phyloP scores from a whole-genome alignment of 2,329 filamentous ascomycete species.

The Shiraia sp. region DNA sequence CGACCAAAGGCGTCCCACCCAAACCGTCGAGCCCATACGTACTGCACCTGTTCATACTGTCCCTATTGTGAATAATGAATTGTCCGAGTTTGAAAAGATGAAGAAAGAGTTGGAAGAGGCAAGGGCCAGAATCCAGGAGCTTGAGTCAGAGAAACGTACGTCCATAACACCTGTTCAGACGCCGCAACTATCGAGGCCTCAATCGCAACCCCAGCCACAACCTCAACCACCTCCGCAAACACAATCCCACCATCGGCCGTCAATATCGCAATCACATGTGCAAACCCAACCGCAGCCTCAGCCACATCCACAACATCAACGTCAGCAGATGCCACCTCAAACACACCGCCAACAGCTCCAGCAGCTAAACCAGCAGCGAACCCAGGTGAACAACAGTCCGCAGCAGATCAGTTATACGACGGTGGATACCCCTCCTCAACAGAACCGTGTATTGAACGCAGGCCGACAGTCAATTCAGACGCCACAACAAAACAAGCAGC shows the following conservation, averaged over 20 bases:
- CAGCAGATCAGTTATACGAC: slow-evolving; percentile 24
- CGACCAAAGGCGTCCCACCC: slow-evolving; percentile 19
- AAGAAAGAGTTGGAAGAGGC: slow-evolving; percentile 42
- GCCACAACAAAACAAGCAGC: slow-evolving; percentile 9
- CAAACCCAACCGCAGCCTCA: slow-evolving; percentile 16
- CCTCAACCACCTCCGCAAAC: slow-evolving; percentile 11
- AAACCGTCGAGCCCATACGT: slow-evolving; percentile 15
- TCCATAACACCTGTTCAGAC: slow-evolving; percentile 33
- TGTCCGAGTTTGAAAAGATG: slow-evolving; percentile 40
- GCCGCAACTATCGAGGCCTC: slow-evolving; percentile 23
- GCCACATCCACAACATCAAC: slow-evolving; percentile 15
- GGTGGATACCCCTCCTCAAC: slow-evolving; percentile 20
- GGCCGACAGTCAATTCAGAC: slow-evolving; percentile 22
- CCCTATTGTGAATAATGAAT: slow-evolving; percentile 6
- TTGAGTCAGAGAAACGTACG: slow-evolving; percentile 36
- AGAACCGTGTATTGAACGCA: slow-evolving; percentile 19
- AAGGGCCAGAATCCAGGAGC: slow-evolving; percentile 39
- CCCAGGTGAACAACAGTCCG: slow-evolving; percentile 15
- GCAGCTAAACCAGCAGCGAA: slow-evolving; percentile 23
- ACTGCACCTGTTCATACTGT: slow-evolving; percentile 7
- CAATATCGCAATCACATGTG: slow-evolving; percentile 9
- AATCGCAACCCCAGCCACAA: slow-evolving; percentile 18
- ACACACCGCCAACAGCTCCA: slow-evolving; percentile 28
- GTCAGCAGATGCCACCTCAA: slow-evolving; percentile 12
- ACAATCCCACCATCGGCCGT: slow-evolving; percentile 11